Evolutionary conservation across 1,139 yeast genomes (phyloP), one percentile per base, ranked within the genome.

Genomic region (Saccharomycopsis crataegensis): DNA sequence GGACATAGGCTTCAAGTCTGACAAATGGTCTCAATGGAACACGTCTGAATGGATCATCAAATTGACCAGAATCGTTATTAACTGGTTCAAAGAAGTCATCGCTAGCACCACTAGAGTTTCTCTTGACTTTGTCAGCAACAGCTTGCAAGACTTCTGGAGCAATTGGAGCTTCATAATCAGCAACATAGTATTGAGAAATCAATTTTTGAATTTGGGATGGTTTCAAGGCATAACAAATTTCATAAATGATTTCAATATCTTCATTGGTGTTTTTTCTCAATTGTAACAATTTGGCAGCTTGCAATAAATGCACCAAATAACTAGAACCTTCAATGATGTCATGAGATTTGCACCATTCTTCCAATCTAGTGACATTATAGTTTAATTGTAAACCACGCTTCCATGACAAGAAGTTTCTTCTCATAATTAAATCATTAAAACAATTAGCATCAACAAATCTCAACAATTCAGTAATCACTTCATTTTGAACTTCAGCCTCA

Each of bases 311-410:
- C 60, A 86, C 85, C 67, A 94, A 77, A 64, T 90, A 84, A 43
- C 85, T 80, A n/a, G 93, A 80, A 5, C 96, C 96, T 66, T 91
- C 96, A 53, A 88, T 86, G 61, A 94, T 81, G 57, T 87, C 95
- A 68, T 93, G 97, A 5, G 93, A 83, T 71, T 90, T 93, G 71
- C 99, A 93, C 99, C 99, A 94, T 72, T 94, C 99, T 69, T 91
- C 98, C 63, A 94, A 78, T 65, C 99, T 80, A 6, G 99, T 93
- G 54, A 91, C 94, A 68, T 94, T 94, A 73, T 94, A 94, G 68
- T 91, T 93, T 71, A 94, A 82, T 71, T 94, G 99, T 61, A 94
- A 77, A 53, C 99, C 99, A 66, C 99, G 84, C 75, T 93, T 93
- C 99, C 99, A 94, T 12, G 96, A 86, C 66, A 93, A 75, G 71